A percentile compares a stretch with the other conserved stretches of the same genome.
These are phyloP conservation scores for Elsinoe batatas DNA, from an alignment of 2,329 filamentous ascomycete species.

Conservation along the genomic window DNA sequence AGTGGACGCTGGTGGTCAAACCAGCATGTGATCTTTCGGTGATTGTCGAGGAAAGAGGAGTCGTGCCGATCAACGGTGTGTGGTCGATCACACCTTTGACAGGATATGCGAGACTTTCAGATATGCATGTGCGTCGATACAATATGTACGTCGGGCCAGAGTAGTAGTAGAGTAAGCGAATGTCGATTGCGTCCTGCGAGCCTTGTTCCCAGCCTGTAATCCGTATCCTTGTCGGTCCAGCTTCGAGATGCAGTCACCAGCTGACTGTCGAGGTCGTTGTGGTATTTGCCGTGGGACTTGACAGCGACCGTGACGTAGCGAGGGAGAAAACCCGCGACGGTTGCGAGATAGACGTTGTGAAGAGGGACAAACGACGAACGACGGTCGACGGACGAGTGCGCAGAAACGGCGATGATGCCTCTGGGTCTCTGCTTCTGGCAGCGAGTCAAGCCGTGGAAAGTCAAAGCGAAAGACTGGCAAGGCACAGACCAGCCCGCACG, in stretches of 20 bases:
- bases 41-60: neutral
- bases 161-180: neutral
- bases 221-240: neutral
- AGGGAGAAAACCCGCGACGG: constrained; percentile 1
- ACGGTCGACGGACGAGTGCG: neutral
- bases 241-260: neutral
- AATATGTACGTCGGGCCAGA: neutral
- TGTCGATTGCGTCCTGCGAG: neutral
- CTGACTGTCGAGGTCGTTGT: neutral
- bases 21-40: constrained; percentile 21
- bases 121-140: constrained; percentile 9
- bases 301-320: constrained; percentile 7
- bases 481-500: too few species aligned
- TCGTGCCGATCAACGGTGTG: constrained; percentile 10
- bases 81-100: constrained; percentile 9
- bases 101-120: constrained; percentile 3
- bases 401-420: constrained; percentile 8
- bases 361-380: neutral
- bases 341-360: constrained; percentile 11
- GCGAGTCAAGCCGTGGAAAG: neutral
- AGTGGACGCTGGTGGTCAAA: constrained; percentile 31
- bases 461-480: neutral
- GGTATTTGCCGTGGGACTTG: neutral
- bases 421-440: neutral
- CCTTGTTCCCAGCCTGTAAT: neutral